phyloP scores from a whole-genome alignment of 1,139 yeast genomes.

The Sugiyamaella pinicola region DNA sequence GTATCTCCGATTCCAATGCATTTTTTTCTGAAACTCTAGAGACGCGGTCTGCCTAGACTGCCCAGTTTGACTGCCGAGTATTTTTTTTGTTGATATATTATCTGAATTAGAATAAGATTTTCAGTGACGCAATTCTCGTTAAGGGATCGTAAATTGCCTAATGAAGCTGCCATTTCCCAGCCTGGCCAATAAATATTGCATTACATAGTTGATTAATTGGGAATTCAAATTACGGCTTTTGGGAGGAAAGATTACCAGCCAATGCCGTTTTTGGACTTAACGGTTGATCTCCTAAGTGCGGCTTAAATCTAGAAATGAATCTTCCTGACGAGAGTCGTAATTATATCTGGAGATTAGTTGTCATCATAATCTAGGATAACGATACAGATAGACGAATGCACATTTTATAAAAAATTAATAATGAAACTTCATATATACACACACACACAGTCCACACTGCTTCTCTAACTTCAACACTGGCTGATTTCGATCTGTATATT shows the following conservation, averaged over 20 bases:
- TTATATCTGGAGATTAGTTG: too few species aligned
- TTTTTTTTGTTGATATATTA: not conserved
- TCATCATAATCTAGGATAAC: too few species aligned
- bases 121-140: not conserved
- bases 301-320: too few species aligned
- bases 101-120: not conserved
- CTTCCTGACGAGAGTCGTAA: too few species aligned
- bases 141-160: not conserved
- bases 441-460: too few species aligned
- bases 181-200: not conserved
- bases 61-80: not conserved
- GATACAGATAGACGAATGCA: too few species aligned
- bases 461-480: too few species aligned
- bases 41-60: not conserved
- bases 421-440: too few species aligned
- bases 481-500: too few species aligned
- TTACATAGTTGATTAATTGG: not conserved
- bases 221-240: not conserved
- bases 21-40: not conserved
- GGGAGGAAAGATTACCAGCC: not conserved
- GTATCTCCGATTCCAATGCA: too few species aligned
- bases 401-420: too few species aligned
- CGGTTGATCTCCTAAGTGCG: too few species aligned
- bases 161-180: not conserved
- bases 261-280: not conserved